Evolutionary conservation across 116 monocot species (phyloP), one percentile per base, ranked within the genome.

Genomic region (Cymodocea nodosa): DNA sequence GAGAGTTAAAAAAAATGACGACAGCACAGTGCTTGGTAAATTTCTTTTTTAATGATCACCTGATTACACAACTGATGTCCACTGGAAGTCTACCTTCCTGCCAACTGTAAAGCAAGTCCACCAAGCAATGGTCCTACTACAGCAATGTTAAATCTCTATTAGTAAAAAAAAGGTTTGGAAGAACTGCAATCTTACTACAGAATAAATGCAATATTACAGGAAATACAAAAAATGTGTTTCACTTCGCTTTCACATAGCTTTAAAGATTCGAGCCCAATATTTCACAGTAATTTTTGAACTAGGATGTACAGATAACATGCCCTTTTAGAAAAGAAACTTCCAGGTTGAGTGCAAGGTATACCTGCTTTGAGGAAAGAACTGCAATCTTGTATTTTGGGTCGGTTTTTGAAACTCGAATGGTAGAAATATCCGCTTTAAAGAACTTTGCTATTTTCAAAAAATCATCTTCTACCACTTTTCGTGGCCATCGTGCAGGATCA

Each of bases 331-430:
- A 36, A 56, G 9, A 53, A 37, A 20, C 12, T 48, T 49, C 40
- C 44, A 44, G 25, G 25, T 15, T 5, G 53, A 15, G 52, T 35
- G 36, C 48, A 44, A 22, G 64, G 13, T 10, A 35, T 6, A 83
- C 80, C 81, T 87, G 94, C 71, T 90, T 95, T 73, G 94, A 95
- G 57, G 81, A 79, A 74, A 95, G 85, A 71, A 95, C 72, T 62
- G 90, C 84, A 68, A 90, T 90, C 70, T 85, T 95, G 76, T 87
- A 87, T 64, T 80, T 90, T 48, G 90, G 85, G 57, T 90, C 95
- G 17, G 85, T 67, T 68, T 81, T 77, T 60, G 90, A 90, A 18
- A 95, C 87, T 55, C 95, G 73, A 17, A 95, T 77, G 67, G 69
- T 53, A 39, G 95, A 95, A 68, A 61, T 81, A 64, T 90, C 74